A percentile compares a stretch with the other conserved stretches of the same genome.
These are phyloP conservation scores for Auxenochlorella pyrenoidosa DNA, from an alignment of 139 green algal genomes.

Conservation along the genomic window DNA sequence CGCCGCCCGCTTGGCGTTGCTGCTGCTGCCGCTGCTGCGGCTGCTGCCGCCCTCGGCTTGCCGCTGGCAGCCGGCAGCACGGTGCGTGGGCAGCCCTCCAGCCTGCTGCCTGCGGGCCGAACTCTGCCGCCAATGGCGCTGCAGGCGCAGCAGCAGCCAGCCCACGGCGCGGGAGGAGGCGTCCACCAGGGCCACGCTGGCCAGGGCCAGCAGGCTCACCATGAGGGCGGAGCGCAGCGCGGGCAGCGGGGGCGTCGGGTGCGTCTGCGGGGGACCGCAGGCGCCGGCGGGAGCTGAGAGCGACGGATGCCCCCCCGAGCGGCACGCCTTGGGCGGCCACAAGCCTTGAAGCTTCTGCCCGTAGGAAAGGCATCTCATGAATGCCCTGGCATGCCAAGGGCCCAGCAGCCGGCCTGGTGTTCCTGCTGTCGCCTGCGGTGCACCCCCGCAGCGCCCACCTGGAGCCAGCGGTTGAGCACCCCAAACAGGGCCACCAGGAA, in stretches of 20 bases:
- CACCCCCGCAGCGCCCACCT: not conserved
- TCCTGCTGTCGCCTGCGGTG: too few species aligned
- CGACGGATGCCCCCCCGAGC: too few species aligned
- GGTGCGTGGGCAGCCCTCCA: not conserved
- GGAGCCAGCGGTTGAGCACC: constrained; percentile 27
- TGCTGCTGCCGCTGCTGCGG: not conserved
- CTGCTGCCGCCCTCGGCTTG: not conserved
- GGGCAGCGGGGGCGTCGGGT: constrained; percentile 8
- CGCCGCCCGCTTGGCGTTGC: not conserved
- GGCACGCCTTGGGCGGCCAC: too few species aligned
- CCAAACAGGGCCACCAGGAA: constrained; percentile 19
- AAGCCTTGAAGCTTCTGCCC: too few species aligned
- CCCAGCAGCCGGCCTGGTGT: too few species aligned
- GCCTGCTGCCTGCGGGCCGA: not conserved
- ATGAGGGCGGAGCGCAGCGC: constrained; percentile 9
- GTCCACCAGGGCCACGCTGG: not conserved
- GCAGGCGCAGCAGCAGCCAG: not conserved
- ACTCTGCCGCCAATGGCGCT: not conserved
- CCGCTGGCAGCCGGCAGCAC: not conserved
- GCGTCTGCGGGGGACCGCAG: not conserved
- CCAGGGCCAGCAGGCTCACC: constrained; percentile 4
- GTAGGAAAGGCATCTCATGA: too few species aligned
- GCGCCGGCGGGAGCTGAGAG: too few species aligned
- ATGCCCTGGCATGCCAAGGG: too few species aligned
- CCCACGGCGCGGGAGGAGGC: too few species aligned